Percentiles rank a stretch among this genome's conserved stretches.
Evolutionary conservation across 352 stramenopile species (phyloP).

Genomic region (Globisporangium mamillatum): DNA sequence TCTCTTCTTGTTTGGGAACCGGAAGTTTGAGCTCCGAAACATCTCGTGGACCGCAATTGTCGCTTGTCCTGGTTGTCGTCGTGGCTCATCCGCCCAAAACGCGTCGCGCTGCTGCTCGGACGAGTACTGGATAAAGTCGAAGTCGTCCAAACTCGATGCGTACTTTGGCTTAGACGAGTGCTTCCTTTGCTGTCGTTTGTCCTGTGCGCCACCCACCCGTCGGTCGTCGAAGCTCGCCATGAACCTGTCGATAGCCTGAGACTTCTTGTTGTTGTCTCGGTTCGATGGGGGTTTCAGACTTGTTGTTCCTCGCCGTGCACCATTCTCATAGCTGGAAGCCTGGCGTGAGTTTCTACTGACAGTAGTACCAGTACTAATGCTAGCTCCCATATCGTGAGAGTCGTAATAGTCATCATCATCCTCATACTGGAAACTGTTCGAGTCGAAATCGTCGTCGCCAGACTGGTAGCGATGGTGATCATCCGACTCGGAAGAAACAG

Average conservation of each 20-base stretch:
- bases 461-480: constrained; percentile 6
- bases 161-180: background rate
- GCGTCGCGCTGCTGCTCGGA: constrained; percentile 6
- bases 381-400: background rate
- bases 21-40: constrained; percentile 30
- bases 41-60: background rate
- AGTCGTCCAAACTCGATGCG: constrained; percentile 41
- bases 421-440: constrained; percentile 24
- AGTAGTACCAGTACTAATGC: background rate
- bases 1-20: constrained; percentile 30
- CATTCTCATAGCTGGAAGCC: background rate
- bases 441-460: constrained; percentile 4
- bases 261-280: background rate
- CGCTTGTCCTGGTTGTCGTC: background rate
- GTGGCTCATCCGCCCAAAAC: background rate
- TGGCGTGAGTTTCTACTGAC: background rate
- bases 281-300: background rate
- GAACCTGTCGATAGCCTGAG: constrained; percentile 8
- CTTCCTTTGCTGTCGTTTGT: background rate
- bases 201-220: background rate
- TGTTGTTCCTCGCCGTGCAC: background rate
- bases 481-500: constrained; percentile 2
- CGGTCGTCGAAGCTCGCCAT: constrained; percentile 14
- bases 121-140: constrained; percentile 23
- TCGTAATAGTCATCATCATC: constrained; percentile 15